These are phyloP conservation scores for Trypanosoma lewisi DNA, from an alignment of 208 protist species.

Conservation along the genomic window DNA sequence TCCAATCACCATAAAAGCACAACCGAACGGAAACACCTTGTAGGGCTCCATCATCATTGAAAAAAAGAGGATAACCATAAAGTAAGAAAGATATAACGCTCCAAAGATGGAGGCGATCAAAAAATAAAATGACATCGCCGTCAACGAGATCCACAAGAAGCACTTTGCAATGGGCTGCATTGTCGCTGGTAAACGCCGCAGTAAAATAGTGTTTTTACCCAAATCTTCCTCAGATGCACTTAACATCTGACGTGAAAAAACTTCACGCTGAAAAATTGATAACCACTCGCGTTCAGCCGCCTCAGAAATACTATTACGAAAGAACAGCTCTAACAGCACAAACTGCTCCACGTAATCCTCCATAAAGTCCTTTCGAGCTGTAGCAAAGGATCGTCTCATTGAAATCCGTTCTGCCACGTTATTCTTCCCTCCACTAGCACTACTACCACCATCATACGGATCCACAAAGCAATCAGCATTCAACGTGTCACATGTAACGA, in stretches of 20 bases:
- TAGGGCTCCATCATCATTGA: constrained; percentile 56
- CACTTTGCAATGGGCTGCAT: constrained; percentile 40
- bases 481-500: constrained; percentile 21
- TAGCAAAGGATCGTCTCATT: neutral
- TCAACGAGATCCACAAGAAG: constrained; percentile 52
- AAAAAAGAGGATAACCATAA: constrained; percentile 56
- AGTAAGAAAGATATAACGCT: constrained; percentile 38
- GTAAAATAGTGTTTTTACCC: constrained; percentile 27
- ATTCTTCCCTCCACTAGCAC: neutral
- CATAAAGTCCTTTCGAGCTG: constrained; percentile 28
- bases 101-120: constrained; percentile 52
- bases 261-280: constrained; percentile 46
- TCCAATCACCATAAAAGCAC: constrained; percentile 39
- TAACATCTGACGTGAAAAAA: constrained; percentile 33
- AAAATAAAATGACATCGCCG: constrained; percentile 64
- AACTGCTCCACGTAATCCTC: constrained; percentile 54
- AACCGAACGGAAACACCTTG: constrained; percentile 59
- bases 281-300: constrained; percentile 63
- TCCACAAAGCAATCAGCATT: neutral
- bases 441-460: too few species aligned
- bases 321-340: constrained; percentile 49
- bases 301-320: constrained; percentile 48
- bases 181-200: constrained; percentile 31
- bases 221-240: constrained; percentile 13
- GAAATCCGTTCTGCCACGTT: neutral